Evolutionary conservation across 1,284 basidiomycete genomes (phyloP), one percentile per base, ranked within the genome.

Genomic region (Stereum hirsutum): DNA sequence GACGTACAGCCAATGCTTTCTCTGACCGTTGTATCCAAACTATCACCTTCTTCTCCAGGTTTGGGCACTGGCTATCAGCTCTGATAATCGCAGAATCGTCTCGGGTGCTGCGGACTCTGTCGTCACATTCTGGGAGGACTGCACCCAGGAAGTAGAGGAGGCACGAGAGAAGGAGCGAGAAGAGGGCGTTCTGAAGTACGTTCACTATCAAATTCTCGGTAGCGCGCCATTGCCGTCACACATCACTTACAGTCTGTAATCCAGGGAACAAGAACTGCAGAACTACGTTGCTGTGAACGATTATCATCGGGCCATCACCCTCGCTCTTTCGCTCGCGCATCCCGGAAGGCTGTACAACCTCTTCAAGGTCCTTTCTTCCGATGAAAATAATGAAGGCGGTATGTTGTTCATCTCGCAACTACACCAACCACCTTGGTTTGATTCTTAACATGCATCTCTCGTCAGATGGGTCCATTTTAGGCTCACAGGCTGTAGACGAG

Each of bases 101-200:
- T 95, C 92, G 14, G 95, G 89, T 6, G 93, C 90, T 3, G 94
- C 94, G 1, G 96, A 99, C 65, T 95, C 92, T 3, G 73, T 90
- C 4, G 78, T 97, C 46, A 92, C 87, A 1, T 84, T 96, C 59
- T 99, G 95, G 95, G 70, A 89, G 61, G 96, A 99, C 62, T 84
- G 83, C 49, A 95, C 92, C 0, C 81, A 83, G 53, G 81, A 85
- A 51, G 72, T 86, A 41, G 81, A 89, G 55, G 65, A 69, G 37
- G 82, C 89, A 59, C 82, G 79, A 57, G 84, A 88, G 53, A 64
- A 68, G 4, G 76, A 81, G 52, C 74, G 89, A 24, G 75, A 79
- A 15, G 75, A 85, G 42, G 63, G 80, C 47, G 85, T 89, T 23
- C 72, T 86, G 57, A 87, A 84, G 89, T 91, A 56, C 56, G 85